Evolutionary conservation across 2,329 filamentous ascomycete species (phyloP).

Genomic region (Stagonosporopsis cucurbitacearum): DNA sequence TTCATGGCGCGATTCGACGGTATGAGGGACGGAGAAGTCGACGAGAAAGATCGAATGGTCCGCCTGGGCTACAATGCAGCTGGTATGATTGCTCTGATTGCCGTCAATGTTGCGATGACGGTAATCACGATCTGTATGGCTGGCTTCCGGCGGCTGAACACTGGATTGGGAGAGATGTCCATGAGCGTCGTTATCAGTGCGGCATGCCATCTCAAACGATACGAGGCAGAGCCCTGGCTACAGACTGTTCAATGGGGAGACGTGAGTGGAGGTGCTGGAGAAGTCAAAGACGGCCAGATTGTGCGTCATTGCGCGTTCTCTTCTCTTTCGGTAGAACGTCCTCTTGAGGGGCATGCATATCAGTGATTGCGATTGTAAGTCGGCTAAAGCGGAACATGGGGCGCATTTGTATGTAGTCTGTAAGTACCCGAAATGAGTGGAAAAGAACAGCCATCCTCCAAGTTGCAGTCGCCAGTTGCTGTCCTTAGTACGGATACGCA

Average conservation of each 20-base stretch:
- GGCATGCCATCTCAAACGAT: slow-evolving; percentile 26
- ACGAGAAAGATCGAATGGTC: slow-evolving; percentile 16
- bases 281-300: neutral
- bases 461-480: neutral
- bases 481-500: slow-evolving; percentile 65
- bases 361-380: neutral
- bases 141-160: slow-evolving; percentile 75
- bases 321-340: slow-evolving; percentile 5
- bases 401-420: neutral
- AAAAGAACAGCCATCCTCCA: no score
- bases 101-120: slow-evolving; percentile 19
- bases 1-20: slow-evolving; percentile 49
- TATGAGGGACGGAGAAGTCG: slow-evolving; percentile 6
- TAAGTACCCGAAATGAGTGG: neutral
- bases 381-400: no score
- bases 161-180: slow-evolving; percentile 72
- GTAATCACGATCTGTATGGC: slow-evolving; percentile 41
- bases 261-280: slow-evolving; percentile 5
- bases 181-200: slow-evolving; percentile 56
- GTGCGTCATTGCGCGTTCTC: slow-evolving; percentile 22
- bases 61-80: slow-evolving; percentile 28
- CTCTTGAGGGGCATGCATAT: slow-evolving; percentile 10
- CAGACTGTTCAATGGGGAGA: slow-evolving; percentile 24
- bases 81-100: slow-evolving; percentile 25
- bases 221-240: slow-evolving; percentile 22